Conservation (phyloP, 495 filamentous ascomycete genomes). For the Immersiella caudata region DNA sequence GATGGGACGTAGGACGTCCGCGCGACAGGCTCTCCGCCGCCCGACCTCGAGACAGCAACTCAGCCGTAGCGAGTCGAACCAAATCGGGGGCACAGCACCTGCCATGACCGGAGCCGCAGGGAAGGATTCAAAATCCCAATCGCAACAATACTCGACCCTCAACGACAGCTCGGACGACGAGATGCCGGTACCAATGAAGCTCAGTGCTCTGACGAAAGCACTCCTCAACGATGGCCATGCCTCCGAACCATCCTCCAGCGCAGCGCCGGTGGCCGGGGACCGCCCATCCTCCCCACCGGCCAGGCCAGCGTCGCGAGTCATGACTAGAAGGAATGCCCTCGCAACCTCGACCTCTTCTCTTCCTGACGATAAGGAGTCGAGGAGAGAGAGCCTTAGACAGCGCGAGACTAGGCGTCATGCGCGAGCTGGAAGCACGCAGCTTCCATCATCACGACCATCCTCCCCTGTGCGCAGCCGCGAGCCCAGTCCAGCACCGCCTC, state of each 20-base stretch:
- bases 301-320: conserved; percentile 56
- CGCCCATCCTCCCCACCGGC: conserved; percentile 57
- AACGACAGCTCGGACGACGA: conserved; percentile 79
- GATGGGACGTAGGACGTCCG: conserved; percentile 44
- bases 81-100: conserved; percentile 22
- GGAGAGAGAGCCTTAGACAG: conserved; percentile 20
- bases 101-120: conserved; percentile 14
- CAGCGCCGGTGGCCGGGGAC: conserved; percentile 45
- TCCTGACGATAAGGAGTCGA: conserved; percentile 27
- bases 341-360: conserved; percentile 35
- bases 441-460: conserved; percentile 37
- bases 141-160: conserved; percentile 35
- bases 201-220: conserved; percentile 78
- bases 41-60: conserved; percentile 38
- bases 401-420: conserved; percentile 42
- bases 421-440: conserved; percentile 44
- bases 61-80: conserved; percentile 44
- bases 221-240: conserved; percentile 66
- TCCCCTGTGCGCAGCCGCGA: conserved; percentile 44
- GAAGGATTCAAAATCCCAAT: conserved; percentile 30
- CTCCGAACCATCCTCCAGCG: conserved; percentile 19
- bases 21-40: conserved; percentile 47
- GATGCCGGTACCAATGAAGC: conserved; percentile 69
- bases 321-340: conserved; percentile 44
- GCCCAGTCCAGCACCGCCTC: conserved; percentile 40